Evolutionary conservation across 306 rosid genomes (phyloP).

Genomic region (Pyrus betulifolia): DNA sequence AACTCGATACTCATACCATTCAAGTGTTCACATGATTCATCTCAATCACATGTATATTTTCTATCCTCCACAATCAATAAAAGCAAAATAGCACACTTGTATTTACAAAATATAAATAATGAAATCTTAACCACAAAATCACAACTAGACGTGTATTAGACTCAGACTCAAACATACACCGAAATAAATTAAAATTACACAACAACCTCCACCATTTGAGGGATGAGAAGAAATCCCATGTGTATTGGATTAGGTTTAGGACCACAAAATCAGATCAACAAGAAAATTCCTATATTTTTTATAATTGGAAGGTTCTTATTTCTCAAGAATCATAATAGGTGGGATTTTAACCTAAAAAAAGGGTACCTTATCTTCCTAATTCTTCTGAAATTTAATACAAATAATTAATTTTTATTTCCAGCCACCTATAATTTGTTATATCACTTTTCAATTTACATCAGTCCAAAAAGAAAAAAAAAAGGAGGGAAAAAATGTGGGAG

Average conservation of each 20-base stretch:
- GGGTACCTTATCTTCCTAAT: background rate
- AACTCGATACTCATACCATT: no score
- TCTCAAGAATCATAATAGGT: background rate
- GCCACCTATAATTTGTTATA: background rate
- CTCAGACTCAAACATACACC: no score
- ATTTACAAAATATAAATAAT: no score
- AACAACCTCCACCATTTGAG: background rate
- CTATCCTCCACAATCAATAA: no score
- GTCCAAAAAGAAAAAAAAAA: background rate
- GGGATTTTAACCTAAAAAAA: background rate
- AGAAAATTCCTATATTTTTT: background rate
- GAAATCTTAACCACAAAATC: no score
- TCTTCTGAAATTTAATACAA: background rate
- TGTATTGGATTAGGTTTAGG: background rate
- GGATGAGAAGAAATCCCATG: background rate
- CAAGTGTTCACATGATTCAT: no score
- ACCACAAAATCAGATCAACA: background rate
- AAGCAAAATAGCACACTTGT: no score
- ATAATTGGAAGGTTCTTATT: background rate
- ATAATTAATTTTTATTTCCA: background rate
- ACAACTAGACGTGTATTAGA: no score
- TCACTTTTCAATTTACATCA: background rate
- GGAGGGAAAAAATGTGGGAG: background rate
- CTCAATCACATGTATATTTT: no score
- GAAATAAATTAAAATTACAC: no score